Base-by-base conservation (phyloP, 257 asterid species). In the Nicotiana obtusifolia region DNA sequence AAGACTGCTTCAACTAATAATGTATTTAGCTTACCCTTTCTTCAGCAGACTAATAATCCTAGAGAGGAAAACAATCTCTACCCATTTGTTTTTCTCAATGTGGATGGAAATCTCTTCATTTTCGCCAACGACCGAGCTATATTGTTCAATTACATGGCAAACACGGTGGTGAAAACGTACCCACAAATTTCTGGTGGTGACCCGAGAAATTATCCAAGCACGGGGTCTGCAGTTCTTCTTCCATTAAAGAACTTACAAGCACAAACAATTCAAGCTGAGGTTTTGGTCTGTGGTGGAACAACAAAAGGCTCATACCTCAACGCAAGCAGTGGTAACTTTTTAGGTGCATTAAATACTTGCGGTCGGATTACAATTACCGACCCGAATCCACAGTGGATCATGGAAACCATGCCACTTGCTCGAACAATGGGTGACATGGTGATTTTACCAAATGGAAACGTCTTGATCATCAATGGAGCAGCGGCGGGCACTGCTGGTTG, bases 351-450 rank as follows among this genome's bases (percentile, higher is more conserved):
- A 30, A 86, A 82, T 7, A 88, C 88, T 9, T 90, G 93, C 0
- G 90, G 87, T 1, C 81, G 91, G 52, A 88, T 90, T 20, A 35
- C 35, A 7, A 79, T 90, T 79, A 85, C 80, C 13, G 90, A 81
- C 73, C 82, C 59, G 44, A 84, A 87, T 47, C 93, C 93, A 2
- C 75, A 83, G 44, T 90, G 91, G 93, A 66, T 14, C 14, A 85
- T 87, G 90, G 93, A 90, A 76, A 85, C 83, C 37, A 90, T 90
- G 93, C 93, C 93, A 3, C 1, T 52, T 9, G 80, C 85, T 65
- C 78, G 91, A 17, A 85, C 83, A 81, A 88, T 90, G 91, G 88
- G 93, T 17, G 91, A 90, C 76, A 90, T 90, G 91, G 37, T 88
- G 11, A 28, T 88, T 19, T 44, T 90, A 16, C 91, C 93, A 0